A percentile compares a stretch with the other conserved stretches of the same genome.
Conservation (phyloP, 2,329 filamentous ascomycete species). For the Lasiodiplodia citricola region DNA sequence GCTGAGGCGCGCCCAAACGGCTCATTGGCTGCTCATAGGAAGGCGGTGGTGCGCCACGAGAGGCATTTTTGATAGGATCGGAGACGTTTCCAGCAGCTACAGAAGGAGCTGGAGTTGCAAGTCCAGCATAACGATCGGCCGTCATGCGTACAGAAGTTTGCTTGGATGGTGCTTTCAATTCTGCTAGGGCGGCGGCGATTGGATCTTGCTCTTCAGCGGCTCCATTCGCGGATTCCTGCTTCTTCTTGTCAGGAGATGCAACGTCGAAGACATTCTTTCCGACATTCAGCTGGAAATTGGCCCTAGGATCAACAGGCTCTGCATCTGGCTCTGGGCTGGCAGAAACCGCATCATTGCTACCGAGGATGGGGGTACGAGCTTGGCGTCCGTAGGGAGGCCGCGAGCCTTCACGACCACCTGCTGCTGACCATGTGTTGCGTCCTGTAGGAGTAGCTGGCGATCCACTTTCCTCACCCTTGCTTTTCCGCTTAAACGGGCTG, state of each 20-base stretch:
- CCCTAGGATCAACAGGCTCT: constrained; percentile 88
- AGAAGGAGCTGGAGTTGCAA: constrained; percentile 58
- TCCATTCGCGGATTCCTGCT: constrained; percentile 45
- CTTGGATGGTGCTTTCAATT: constrained; percentile 87
- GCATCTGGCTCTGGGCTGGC: constrained; percentile 49
- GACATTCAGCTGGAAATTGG: constrained; percentile 90
- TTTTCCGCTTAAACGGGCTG: constrained; percentile 91
- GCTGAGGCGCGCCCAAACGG: constrained; percentile 84
- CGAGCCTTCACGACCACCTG: constrained; percentile 43
- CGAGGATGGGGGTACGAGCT: constrained; percentile 37
- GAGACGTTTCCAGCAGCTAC: constrained; percentile 24
- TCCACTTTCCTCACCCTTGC: constrained; percentile 75
- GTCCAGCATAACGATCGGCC: constrained; percentile 95
- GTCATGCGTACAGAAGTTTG: constrained; percentile 82
- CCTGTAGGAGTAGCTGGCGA: constrained; percentile 49
- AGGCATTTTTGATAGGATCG: constrained; percentile 53
- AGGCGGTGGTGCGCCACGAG: constrained; percentile 81
- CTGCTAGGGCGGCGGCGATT: constrained; percentile 88
- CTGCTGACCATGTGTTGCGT: constrained; percentile 61
- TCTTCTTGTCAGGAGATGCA: constrained; percentile 69
- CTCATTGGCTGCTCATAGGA: constrained; percentile 81
- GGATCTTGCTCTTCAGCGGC: constrained; percentile 73
- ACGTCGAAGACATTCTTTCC: constrained; percentile 97
- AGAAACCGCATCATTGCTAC: constrained; percentile 28
- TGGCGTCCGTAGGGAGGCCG: constrained; percentile 46